Conservation (phyloP, 257 asterid genomes). For the Plantago major region DNA sequence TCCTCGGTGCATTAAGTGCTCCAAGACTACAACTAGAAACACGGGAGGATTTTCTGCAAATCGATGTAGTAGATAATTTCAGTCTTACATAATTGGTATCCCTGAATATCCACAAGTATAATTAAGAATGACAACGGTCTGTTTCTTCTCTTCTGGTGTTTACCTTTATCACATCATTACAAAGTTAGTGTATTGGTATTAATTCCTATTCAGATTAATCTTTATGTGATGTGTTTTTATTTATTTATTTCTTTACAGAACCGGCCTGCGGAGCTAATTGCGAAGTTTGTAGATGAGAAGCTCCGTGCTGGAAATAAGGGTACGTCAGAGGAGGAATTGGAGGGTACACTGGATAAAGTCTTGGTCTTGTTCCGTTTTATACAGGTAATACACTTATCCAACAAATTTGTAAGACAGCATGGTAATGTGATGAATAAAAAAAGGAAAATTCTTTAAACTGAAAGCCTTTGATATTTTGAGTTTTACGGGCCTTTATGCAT, state of each 20-base stretch:
- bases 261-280: slow-evolving; percentile 97
- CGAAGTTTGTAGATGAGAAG: slow-evolving; percentile 94
- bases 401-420: neutral
- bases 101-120: no score
- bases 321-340: slow-evolving; percentile 95
- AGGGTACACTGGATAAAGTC: slow-evolving; percentile 91
- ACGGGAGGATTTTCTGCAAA: no score
- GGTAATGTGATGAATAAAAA: neutral
- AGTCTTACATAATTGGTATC: no score
- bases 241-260: slow-evolving; percentile 44
- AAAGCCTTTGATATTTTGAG: neutral
- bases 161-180: no score
- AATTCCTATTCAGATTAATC: no score
- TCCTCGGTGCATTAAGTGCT: no score
- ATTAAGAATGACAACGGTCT: no score
- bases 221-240: neutral
- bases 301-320: slow-evolving; percentile 99
- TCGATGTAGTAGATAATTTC: no score
- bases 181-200: no score
- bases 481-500: no score
- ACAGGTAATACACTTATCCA: slow-evolving; percentile 47
- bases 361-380: slow-evolving; percentile 91
- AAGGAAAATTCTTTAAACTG: neutral
- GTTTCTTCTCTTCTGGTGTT: no score
- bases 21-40: no score